Conservation (phyloP, 768 basidiomycete genomes). For the Tylopilus rubrobrunneus region DNA sequence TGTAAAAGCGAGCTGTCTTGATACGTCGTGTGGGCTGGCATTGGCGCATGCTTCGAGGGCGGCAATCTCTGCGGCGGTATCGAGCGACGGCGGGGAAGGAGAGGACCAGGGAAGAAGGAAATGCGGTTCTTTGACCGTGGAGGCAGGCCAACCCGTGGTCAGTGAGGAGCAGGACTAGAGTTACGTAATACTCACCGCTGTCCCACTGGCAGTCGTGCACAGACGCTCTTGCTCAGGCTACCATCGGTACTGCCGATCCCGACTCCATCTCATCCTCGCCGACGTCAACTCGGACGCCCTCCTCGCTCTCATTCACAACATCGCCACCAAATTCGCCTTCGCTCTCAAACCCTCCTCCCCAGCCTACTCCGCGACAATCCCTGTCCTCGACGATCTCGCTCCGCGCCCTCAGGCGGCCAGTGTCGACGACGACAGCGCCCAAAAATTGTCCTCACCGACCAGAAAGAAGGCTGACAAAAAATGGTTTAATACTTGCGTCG, state of each 20-base stretch:
- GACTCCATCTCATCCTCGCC: constrained; percentile 40
- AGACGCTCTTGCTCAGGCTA: constrained; percentile 16
- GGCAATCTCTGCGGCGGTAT: constrained; percentile 66
- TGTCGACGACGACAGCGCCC: constrained; percentile 5
- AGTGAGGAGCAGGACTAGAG: neutral
- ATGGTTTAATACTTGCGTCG: constrained; percentile 67
- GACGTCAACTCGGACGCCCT: constrained; percentile 60
- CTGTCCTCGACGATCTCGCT: constrained; percentile 51
- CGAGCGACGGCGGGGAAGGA: constrained; percentile 41
- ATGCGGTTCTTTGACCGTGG: neutral
- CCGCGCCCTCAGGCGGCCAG: constrained; percentile 19
- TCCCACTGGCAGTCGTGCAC: constrained; percentile 21
- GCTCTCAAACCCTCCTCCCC: too few species aligned
- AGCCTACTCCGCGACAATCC: too few species aligned
- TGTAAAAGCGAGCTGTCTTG: constrained; percentile 69
- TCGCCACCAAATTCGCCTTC: too few species aligned
- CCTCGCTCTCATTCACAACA: constrained; percentile 52
- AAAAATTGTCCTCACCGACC: neutral
- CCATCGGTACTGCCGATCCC: neutral
- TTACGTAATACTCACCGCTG: neutral
- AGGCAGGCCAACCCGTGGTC: neutral
- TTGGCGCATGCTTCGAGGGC: constrained; percentile 76
- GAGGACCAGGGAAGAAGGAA: constrained; percentile 30
- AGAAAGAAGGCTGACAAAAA: constrained; percentile 39
- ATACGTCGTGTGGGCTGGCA: constrained; percentile 61